Evolutionary conservation across 768 basidiomycete species (phyloP).

Genomic region (Lentinula guzmanii): DNA sequence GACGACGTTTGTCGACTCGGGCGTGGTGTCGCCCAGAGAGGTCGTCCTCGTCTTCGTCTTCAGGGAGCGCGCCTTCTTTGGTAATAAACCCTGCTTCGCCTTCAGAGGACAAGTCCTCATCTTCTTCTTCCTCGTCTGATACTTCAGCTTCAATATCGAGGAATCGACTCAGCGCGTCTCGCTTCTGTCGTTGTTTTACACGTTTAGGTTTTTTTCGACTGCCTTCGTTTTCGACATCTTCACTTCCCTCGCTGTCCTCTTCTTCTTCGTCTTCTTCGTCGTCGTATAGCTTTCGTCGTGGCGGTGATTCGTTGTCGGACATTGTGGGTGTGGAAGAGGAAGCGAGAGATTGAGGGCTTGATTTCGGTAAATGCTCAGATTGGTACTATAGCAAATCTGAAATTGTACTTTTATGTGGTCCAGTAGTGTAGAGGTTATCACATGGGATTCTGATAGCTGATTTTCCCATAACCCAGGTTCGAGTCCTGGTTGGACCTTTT

Average conservation of each 20-base stretch:
- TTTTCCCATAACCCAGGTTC: conserved; percentile 7
- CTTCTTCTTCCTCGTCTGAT: conserved; percentile 93
- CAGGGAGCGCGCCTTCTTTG: conserved; percentile 24
- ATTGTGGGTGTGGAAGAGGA: conserved; percentile 25
- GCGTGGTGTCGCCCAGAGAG: conserved; percentile 57
- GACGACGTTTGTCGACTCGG: conserved; percentile 58
- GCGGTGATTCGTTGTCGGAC: conserved; percentile 31
- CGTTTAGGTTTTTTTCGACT: conserved; percentile 43
- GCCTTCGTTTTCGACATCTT: conserved; percentile 44
- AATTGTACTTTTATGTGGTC: not conserved
- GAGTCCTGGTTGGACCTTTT: conserved; percentile 8
- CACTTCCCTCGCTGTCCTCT: conserved; percentile 40
- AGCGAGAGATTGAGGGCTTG: not conserved
- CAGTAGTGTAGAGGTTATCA: not conserved
- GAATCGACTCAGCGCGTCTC: conserved; percentile 68
- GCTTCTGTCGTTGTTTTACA: conserved; percentile 68
- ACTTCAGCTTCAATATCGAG: conserved; percentile 96
- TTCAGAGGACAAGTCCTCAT: conserved; percentile 65
- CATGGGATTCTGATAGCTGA: not conserved
- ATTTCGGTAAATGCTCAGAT: too few species aligned
- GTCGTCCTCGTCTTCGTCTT: conserved; percentile 64
- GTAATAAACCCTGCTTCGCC: conserved; percentile 36
- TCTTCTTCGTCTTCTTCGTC: conserved; percentile 42
- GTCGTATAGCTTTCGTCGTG: conserved; percentile 14
- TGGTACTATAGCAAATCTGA: not conserved